A percentile compares a stretch with the other conserved stretches of the same genome.
Evolutionary conservation across 2,329 filamentous ascomycete genomes (phyloP).

Genomic region (Leptographium radiaticola): DNA sequence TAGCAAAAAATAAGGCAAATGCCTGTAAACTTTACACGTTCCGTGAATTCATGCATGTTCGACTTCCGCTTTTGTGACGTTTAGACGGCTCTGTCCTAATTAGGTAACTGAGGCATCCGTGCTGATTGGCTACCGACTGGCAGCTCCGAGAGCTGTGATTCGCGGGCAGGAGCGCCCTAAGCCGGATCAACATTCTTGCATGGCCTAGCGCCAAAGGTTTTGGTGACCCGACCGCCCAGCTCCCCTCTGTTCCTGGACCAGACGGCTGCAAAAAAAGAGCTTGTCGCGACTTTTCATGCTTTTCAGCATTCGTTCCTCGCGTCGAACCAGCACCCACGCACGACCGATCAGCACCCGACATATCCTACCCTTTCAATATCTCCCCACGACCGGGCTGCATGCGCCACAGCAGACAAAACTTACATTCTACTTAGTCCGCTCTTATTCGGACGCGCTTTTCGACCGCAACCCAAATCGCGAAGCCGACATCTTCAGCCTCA

Average conservation of each 20-base stretch:
- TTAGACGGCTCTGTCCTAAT: not conserved
- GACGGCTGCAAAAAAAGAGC: not conserved
- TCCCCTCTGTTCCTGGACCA: constrained; percentile 9
- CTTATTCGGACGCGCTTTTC: too few species aligned
- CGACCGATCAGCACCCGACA: not conserved
- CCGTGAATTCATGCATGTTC: too few species aligned
- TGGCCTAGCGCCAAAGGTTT: constrained; percentile 21
- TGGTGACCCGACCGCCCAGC: constrained; percentile 21
- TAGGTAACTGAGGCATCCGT: not conserved
- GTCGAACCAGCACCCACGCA: not conserved
- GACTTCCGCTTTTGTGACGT: too few species aligned
- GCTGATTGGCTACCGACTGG: not conserved
- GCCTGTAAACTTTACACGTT: too few species aligned
- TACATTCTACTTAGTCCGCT: not conserved
- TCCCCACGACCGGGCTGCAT: not conserved
- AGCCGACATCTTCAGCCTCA: too few species aligned
- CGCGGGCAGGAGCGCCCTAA: not conserved
- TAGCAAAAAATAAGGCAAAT: not conserved
- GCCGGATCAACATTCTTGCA: constrained; percentile 16
- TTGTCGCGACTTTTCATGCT: constrained; percentile 1
- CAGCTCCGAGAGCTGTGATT: not conserved
- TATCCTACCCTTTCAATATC: not conserved
- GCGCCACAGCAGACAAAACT: not conserved
- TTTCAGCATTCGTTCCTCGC: not conserved
- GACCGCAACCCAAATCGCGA: too few species aligned